Evolutionary conservation across 805 yeast genomes (phyloP).

Genomic region (Ogataea methanolica): DNA sequence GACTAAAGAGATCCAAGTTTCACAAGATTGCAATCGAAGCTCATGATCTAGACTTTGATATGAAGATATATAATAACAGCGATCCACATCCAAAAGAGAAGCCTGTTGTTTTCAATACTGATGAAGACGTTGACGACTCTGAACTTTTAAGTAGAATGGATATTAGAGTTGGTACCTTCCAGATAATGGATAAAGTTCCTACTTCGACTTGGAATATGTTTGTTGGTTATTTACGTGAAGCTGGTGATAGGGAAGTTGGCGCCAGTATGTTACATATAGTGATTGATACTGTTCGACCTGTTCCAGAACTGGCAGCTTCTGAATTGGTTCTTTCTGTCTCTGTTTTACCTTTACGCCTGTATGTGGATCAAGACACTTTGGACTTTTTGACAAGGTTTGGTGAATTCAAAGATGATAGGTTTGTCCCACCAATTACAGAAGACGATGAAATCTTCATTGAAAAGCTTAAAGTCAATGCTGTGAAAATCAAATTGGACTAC

Average conservation of each 20-base stretch:
- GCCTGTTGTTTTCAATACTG: constrained; percentile 22
- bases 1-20: constrained; percentile 57
- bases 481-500: constrained; percentile 73
- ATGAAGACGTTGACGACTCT: constrained; percentile 29
- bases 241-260: constrained; percentile 67
- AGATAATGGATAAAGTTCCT: constrained; percentile 70
- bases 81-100: constrained; percentile 28
- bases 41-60: constrained; percentile 45
- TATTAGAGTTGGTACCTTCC: constrained; percentile 49
- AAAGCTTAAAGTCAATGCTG: constrained; percentile 54
- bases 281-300: constrained; percentile 61
- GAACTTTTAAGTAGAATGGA: constrained; percentile 47
- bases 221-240: constrained; percentile 60
- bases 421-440: constrained; percentile 42
- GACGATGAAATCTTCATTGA: constrained; percentile 69
- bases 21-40: constrained; percentile 59
- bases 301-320: constrained; percentile 55
- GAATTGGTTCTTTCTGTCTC: constrained; percentile 55
- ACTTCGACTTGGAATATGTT: constrained; percentile 91
- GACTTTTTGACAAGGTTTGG: constrained; percentile 79
- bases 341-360: constrained; percentile 71
- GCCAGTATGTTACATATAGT: constrained; percentile 55
- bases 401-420: constrained; percentile 71
- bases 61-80: constrained; percentile 39
- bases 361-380: constrained; percentile 89